Base-by-base conservation (phyloP, 108 stramenopile genomes). In the Cyclotella baltica region DNA sequence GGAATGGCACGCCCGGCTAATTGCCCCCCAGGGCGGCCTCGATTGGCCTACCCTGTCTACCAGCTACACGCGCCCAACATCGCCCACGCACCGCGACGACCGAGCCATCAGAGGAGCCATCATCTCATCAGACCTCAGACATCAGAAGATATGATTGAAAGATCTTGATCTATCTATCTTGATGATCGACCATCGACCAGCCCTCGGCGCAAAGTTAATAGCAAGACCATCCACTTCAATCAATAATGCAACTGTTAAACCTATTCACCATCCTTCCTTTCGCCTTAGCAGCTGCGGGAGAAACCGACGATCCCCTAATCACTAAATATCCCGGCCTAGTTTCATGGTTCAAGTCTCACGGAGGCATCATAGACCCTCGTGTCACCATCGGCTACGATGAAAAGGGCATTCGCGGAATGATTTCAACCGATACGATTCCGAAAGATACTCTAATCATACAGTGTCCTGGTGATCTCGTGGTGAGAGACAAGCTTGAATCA, bases 281-380 rank as follows among this genome's bases (percentile, higher is more conserved):
- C 64, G 43, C 20, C 18, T 63, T 40, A 25, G 64, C 64, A 27
- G 40, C 66, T 13, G 40, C 66, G 18, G 23, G 31, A 31, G 20
- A 10, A 34, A 34, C 19, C 16, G 57, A 67, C 16, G 79, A 73
- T 31, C 67, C 74, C 9, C 63, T 72, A n/a, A 82, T 82, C 27
- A 36, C 74, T 18, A 76, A 82, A 61, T 82, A 47, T 38, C 75
- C 81, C 19, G 23, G 29, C n/a, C 64, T 77, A n/a, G 83, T 83
- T 10, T 23, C 62, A 4, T 83, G 83, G 83, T 83, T 77, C 67
- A 64, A 46, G 20, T 29, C 61, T 28, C 20, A 83, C 47, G 83
- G 72, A 4, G 83, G 83, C 62, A 50, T n/a, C 5, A 58, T 77
- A 55, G 83, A 83, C 31, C 63, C 63, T 58, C 76, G 83, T 19